These are phyloP conservation scores for Elongisporangium prolatum DNA, from an alignment of 352 stramenopile species.

Conservation along the genomic window DNA sequence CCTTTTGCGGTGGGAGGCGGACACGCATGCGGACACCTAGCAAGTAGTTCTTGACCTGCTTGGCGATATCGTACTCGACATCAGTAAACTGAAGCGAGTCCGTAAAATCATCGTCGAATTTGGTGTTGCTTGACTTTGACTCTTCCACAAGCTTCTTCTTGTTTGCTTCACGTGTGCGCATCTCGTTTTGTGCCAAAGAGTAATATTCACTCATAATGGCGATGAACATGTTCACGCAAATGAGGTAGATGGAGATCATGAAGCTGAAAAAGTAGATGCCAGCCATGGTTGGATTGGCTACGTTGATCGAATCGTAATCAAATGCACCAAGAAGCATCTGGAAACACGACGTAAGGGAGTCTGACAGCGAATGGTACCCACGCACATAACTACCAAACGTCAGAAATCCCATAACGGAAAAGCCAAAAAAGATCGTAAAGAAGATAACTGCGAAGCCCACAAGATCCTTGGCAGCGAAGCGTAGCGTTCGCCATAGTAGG, in stretches of 20 bases:
- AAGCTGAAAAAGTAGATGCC: slow-evolving; percentile 83
- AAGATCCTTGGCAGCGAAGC: slow-evolving; percentile 68
- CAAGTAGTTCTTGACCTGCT: slow-evolving; percentile 61
- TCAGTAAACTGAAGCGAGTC: slow-evolving; percentile 59
- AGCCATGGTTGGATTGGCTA: slow-evolving; percentile 63
- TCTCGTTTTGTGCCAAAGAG: slow-evolving; percentile 63
- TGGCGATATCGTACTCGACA: slow-evolving; percentile 75
- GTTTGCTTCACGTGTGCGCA: slow-evolving; percentile 53
- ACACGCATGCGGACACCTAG: slow-evolving; percentile 52
- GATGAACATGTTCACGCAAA: slow-evolving; percentile 85
- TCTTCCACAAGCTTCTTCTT: slow-evolving; percentile 23
- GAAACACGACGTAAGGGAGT: slow-evolving; percentile 73
- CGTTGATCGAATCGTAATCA: slow-evolving; percentile 68
- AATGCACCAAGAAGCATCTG: slow-evolving; percentile 81
- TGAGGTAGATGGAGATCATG: slow-evolving; percentile 78
- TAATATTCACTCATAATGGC: slow-evolving; percentile 86
- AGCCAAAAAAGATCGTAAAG: slow-evolving; percentile 77
- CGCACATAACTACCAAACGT: slow-evolving; percentile 61
- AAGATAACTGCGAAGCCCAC: slow-evolving; percentile 79
- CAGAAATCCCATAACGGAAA: slow-evolving; percentile 74
- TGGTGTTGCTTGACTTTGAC: slow-evolving; percentile 12
- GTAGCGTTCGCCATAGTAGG: slow-evolving; percentile 73
- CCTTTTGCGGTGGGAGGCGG: slow-evolving; percentile 41
- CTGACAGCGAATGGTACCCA: slow-evolving; percentile 65
- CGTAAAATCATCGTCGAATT: slow-evolving; percentile 31